Percentiles rank a stretch among this genome's conserved stretches.
Evolutionary conservation across 2,329 filamentous ascomycete genomes (phyloP).

Genomic region (Sporothrix schenckii): DNA sequence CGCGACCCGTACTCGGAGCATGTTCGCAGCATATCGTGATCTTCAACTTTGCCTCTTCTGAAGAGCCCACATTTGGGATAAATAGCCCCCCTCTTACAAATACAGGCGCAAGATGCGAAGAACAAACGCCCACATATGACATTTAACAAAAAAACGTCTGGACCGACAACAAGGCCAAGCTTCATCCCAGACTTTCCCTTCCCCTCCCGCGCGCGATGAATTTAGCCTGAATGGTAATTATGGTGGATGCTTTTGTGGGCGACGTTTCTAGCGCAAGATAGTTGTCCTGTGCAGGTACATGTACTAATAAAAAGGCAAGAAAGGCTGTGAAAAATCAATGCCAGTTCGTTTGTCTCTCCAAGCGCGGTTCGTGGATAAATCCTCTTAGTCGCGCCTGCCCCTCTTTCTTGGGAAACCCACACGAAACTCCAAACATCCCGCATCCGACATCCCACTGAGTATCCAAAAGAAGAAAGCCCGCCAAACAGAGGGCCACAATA

Average conservation of each 20-base stretch:
- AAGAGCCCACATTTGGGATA: neutral
- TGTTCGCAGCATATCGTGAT: neutral
- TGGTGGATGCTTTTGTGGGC: conserved; percentile 16
- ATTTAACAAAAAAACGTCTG: neutral
- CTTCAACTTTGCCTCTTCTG: neutral
- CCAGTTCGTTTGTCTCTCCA: neutral
- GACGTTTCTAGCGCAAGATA: neutral
- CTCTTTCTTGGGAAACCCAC: neutral
- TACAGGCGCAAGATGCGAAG: neutral
- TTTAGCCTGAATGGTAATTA: conserved; percentile 28
- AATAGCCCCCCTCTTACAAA: neutral
- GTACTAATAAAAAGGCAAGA: no score
- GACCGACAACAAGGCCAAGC: neutral
- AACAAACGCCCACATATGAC: neutral
- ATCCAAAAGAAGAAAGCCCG: conserved; percentile 29
- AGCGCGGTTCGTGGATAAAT: conserved; percentile 27
- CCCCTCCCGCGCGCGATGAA: conserved; percentile 25
- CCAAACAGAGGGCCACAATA: conserved; percentile 18
- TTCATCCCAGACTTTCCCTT: neutral
- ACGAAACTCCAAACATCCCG: no score
- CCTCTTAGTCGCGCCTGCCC: neutral
- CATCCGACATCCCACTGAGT: neutral
- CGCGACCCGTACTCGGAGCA: neutral
- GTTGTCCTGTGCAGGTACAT: no score
- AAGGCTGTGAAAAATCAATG: neutral